Base-by-base conservation (phyloP, 768 basidiomycete species). In the Kwoniella botswanensis region DNA sequence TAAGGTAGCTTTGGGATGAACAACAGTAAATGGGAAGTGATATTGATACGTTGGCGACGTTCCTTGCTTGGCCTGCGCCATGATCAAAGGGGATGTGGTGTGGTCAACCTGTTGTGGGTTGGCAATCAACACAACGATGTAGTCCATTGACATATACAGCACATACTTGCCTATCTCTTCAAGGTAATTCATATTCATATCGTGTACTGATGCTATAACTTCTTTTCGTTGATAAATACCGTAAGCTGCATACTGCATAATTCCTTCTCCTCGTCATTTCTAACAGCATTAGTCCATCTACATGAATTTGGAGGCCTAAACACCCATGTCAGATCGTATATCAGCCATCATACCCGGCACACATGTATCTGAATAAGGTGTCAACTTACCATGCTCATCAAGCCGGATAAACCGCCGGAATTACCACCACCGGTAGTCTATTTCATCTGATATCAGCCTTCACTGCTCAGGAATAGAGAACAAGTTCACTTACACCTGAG, bases 381-480 rank as follows among this genome's bases (percentile, higher is more conserved):
- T 26, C 26, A 4, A 26, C 88, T 82, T 67, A 92, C 92, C 79
- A 92, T 83, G 53, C 87, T 77, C 85, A 90, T 85, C 65, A 94
- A 76, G 13, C 87, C 79, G 53, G 89, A 79, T 53, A 94, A 80
- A 56, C 82, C 82, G 41, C 82, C 82, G 41, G 77, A 77, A 22
- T 91, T 92, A 78, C 88, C 87, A 15, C 88, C 85, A 0, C 92
- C 91, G 3, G 89, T 90, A 18, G 82, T 85, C 77, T 78, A 60
- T 22, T 15, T 50, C 18, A 35, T 6, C 4, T 35, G 17, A 42
- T 26, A 35, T 43, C 41, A 82, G 43, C 75, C 69, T 59, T 65
- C 86, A 75, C 35, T 35, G 89, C 86, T 82, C 90, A 89, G 53
- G 21, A 3, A 15, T 24, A 1, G 43, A 17, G 13, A 5, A 18